phyloP scores from a whole-genome alignment of 2,329 filamentous ascomycete species.

The Cordyceps cateniannulata region DNA sequence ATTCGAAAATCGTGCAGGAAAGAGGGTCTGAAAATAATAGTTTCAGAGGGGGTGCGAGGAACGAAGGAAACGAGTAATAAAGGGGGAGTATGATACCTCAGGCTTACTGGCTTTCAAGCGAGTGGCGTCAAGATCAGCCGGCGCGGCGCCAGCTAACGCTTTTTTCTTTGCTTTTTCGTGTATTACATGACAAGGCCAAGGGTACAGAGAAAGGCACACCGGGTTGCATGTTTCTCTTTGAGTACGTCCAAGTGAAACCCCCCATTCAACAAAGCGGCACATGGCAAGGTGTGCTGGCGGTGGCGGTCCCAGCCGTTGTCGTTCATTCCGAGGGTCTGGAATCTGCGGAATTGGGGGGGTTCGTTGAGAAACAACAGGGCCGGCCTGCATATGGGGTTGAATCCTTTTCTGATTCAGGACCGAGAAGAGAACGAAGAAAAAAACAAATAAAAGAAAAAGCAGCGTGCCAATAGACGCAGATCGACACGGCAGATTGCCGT shows the following conservation, averaged over 20 bases:
- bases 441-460: neutral
- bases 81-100: neutral
- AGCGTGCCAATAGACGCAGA: neutral
- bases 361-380: neutral
- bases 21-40: neutral
- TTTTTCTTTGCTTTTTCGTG: neutral
- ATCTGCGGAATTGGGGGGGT: neutral
- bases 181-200: neutral
- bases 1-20: neutral
- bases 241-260: neutral
- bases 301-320: neutral
- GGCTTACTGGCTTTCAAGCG: neutral
- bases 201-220: neutral
- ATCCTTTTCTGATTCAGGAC: neutral
- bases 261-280: neutral
- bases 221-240: neutral
- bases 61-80: neutral
- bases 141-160: neutral
- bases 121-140: neutral
- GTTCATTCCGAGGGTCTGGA: slow-evolving; percentile 10
- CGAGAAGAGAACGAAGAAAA: neutral
- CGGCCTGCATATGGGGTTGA: neutral
- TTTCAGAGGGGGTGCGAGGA: neutral
- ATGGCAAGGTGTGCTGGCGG: slow-evolving; percentile 1
- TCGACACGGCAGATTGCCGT: too few species aligned